Evolutionary conservation across 2,329 filamentous ascomycete genomes (phyloP).

Genomic region (Penicillium decumbens): DNA sequence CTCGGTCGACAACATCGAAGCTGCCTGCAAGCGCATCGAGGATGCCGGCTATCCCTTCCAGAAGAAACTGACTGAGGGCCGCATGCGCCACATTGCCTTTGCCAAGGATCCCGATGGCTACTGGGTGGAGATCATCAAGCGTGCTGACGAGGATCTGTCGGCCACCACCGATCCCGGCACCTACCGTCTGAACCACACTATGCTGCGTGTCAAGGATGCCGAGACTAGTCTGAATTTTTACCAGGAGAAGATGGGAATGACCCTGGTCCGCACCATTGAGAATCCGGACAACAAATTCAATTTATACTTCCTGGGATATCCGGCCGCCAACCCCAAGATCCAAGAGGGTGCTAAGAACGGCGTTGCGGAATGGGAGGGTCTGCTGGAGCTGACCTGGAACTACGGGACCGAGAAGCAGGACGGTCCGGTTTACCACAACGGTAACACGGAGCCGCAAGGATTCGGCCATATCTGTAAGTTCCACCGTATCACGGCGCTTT

Average conservation of each 20-base stretch:
- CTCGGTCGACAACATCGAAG: conserved; percentile 77
- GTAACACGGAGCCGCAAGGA: conserved; percentile 85
- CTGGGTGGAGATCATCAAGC: conserved; percentile 59
- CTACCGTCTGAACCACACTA: conserved; percentile 66
- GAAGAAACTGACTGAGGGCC: conserved; percentile 86
- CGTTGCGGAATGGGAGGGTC: conserved; percentile 67
- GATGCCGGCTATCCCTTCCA: conserved; percentile 90
- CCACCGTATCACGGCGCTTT: background rate
- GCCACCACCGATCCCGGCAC: conserved; percentile 67
- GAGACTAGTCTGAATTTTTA: conserved; percentile 74
- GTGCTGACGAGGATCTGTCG: conserved; percentile 67
- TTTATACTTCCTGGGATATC: conserved; percentile 87
- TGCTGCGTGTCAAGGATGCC: conserved; percentile 86
- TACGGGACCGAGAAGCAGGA: conserved; percentile 72
- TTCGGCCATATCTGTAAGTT: conserved; percentile 85
- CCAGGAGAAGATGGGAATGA: conserved; percentile 85
- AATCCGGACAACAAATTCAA: conserved; percentile 71
- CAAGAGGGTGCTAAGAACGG: conserved; percentile 51
- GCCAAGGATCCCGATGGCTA: conserved; percentile 82
- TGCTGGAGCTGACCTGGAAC: conserved; percentile 87
- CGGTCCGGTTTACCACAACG: conserved; percentile 82
- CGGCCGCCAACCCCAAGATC: conserved; percentile 51
- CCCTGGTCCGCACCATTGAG: conserved; percentile 67
- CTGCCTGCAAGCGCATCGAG: conserved; percentile 82
- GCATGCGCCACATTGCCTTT: conserved; percentile 85